Evolutionary conservation across 1,139 yeast genomes (phyloP), one percentile per base, ranked within the genome.

Genomic region (Yarrowia galli): DNA sequence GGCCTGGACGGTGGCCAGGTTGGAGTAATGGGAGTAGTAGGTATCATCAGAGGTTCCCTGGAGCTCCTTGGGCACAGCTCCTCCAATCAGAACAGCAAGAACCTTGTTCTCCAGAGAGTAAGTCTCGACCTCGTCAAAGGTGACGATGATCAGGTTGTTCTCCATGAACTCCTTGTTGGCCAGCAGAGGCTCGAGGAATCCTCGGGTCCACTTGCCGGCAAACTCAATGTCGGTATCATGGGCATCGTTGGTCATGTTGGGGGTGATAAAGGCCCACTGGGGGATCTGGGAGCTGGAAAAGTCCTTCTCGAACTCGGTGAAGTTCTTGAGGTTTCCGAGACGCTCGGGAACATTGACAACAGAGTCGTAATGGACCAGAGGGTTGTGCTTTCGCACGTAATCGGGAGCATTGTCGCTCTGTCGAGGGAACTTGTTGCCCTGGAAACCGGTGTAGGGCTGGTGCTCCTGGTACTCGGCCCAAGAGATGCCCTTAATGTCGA

Each of bases 401-500:
- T 81, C 83, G 69, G 80, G 81, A 56, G 83, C 82, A 68, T 72
- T 76, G 42, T 79, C 77, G 46, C 76, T 75, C 73, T 80, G 83
- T 75, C 82, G 80, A 23, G 79, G 75, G 75, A 75, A 83, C 73
- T 81, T 77, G 76, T 77, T 80, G 68, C 86, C 86, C 69, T 78
- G 75, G 78, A 74, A 83, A 38, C 85, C 86, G 58, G 85, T 74
- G 77, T 82, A 82, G 45, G 86, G 86, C 77, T 76, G 71, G 73
- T 81, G 80, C 76, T 83, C 84, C 74, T 82, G 82, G 76, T 83
- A 83, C 75, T 83, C 84, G 65, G 79, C 84, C 85, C 85, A 83
- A n/a, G 85, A 79, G 68, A 83, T 81, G 42, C 76, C 76, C 73
- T 76, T 77, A 67, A 76, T 73, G 72, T 83, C 85, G 69, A 83